Conservation (phyloP, 2,329 filamentous ascomycete species). For the Claviceps maximensis region DNA sequence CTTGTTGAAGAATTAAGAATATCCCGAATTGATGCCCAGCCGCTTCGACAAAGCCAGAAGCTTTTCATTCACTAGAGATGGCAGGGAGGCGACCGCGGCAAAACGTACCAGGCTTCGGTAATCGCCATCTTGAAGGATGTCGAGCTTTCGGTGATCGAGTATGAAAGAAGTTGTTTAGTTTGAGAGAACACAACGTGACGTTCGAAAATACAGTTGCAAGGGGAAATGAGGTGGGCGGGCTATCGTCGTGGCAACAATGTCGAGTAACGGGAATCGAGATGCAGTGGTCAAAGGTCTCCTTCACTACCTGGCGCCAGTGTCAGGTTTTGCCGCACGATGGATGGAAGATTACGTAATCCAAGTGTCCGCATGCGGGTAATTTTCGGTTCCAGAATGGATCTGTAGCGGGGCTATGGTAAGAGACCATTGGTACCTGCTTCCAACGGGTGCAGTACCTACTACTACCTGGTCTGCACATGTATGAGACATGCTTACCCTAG, state of each 20-base stretch:
- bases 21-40: not conserved
- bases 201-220: conserved; percentile 8
- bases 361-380: not conserved
- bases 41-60: conserved; percentile 14
- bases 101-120: conserved; percentile 69
- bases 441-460: too few relatives aligned
- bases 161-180: conserved; percentile 6
- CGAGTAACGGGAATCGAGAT: conserved; percentile 15
- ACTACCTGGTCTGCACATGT: not conserved
- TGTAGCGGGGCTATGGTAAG: not conserved
- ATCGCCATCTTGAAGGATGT: conserved; percentile 47
- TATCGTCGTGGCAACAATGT: conserved; percentile 9
- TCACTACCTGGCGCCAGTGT: conserved; percentile 24
- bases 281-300: conserved; percentile 24
- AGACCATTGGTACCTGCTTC: too few relatives aligned
- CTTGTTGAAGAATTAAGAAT: not conserved
- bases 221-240: conserved; percentile 13
- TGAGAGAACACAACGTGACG: not conserved
- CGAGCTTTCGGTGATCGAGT: conserved; percentile 12
- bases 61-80: conserved; percentile 19
- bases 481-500: not conserved
- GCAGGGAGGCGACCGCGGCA: conserved; percentile 18
- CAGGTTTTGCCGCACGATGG: conserved; percentile 27
- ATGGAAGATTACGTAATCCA: conserved; percentile 4
- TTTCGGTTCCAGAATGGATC: not conserved